phyloP scores from a whole-genome alignment of 257 asterid genomes.

The Nicotiana otophora region DNA sequence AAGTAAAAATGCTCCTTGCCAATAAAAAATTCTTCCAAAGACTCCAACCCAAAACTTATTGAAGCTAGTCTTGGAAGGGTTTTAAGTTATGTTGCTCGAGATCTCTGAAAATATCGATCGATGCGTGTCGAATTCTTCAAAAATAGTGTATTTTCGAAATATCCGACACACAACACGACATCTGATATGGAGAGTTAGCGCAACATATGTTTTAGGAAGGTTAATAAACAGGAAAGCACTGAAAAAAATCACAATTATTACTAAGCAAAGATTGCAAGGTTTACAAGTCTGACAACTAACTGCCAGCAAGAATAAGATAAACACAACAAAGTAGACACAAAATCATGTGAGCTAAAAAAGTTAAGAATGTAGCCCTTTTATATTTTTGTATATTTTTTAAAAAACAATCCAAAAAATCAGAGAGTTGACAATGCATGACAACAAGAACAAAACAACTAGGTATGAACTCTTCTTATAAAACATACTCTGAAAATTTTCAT shows the following conservation, averaged over 20 bases:
- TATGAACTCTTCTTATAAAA: background rate
- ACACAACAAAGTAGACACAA: constrained; percentile 13
- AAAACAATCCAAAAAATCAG: constrained; percentile 12
- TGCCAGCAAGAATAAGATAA: constrained; percentile 11
- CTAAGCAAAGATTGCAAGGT: background rate
- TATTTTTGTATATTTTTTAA: background rate
- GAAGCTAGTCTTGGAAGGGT: too few relatives aligned
- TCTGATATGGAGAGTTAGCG: too few relatives aligned
- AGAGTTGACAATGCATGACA: constrained; percentile 15
- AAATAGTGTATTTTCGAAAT: too few relatives aligned
- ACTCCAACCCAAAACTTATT: too few relatives aligned
- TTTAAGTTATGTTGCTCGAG: too few relatives aligned
- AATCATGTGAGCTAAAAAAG: constrained; percentile 21
- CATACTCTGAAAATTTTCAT: background rate
- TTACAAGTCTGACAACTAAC: constrained; percentile 21
- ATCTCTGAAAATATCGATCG: too few relatives aligned
- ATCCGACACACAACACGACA: too few relatives aligned
- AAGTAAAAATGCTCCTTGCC: too few relatives aligned
- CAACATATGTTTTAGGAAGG: background rate
- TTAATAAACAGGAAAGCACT: background rate
- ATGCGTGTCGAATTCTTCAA: too few relatives aligned
- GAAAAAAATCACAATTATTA: constrained; percentile 1
- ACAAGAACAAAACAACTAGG: constrained; percentile 16
- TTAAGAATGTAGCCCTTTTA: background rate
- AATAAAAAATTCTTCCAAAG: too few relatives aligned